Percentiles rank a stretch among this genome's conserved stretches.
phyloP scores from a whole-genome alignment of 2,329 filamentous ascomycete genomes.

The Claviceps spartinae region DNA sequence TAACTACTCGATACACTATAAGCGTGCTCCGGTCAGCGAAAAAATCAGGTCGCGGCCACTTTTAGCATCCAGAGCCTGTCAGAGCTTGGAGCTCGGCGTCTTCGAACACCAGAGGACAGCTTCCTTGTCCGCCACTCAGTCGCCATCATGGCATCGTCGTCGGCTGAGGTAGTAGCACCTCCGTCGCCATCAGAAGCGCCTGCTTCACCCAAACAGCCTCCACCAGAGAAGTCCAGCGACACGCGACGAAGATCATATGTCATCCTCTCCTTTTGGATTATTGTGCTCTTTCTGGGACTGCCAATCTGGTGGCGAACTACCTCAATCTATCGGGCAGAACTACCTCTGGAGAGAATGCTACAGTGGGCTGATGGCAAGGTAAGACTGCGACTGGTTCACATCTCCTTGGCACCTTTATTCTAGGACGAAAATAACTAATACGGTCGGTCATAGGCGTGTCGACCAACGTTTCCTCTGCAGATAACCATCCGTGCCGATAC shows the following conservation, averaged over 20 bases:
- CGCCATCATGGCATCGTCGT: slow-evolving; percentile 7
- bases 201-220: slow-evolving; percentile 33
- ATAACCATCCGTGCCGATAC: slow-evolving; percentile 62
- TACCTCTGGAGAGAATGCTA: slow-evolving; percentile 75
- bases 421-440: background rate
- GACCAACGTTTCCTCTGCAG: slow-evolving; percentile 73
- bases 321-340: slow-evolving; percentile 71
- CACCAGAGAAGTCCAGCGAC: slow-evolving; percentile 61
- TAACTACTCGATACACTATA: background rate
- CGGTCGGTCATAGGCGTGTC: slow-evolving; percentile 53
- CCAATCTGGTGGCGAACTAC: slow-evolving; percentile 97
- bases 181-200: slow-evolving; percentile 6
- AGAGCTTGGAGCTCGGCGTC: background rate
- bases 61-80: background rate
- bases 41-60: background rate
- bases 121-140: background rate
- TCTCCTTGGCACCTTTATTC: background rate
- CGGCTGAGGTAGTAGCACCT: slow-evolving; percentile 8
- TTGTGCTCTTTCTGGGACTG: slow-evolving; percentile 70
- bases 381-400: slow-evolving; percentile 10
- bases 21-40: background rate
- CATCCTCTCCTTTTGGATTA: slow-evolving; percentile 79
- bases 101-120: background rate
- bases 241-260: slow-evolving; percentile 58
- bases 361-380: slow-evolving; percentile 88